Evolutionary conservation across 495 filamentous ascomycete species (phyloP).

Genomic region (Neurospora tetrasperma): DNA sequence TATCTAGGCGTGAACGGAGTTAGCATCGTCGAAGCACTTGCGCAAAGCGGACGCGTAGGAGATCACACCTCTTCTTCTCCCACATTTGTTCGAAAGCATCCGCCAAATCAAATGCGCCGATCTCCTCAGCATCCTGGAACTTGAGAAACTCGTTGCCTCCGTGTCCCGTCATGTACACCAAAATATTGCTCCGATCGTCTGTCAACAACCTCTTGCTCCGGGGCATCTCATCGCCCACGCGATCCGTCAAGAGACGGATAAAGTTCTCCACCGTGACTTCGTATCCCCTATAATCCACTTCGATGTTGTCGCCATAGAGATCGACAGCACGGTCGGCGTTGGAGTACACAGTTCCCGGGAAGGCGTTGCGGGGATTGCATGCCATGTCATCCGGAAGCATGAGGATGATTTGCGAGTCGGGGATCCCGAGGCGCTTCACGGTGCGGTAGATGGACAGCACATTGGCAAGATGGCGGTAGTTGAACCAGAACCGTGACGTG

Average conservation of each 20-base stretch:
- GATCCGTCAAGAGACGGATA: conserved; percentile 87
- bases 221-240: conserved; percentile 86
- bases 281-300: conserved; percentile 96
- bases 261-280: conserved; percentile 99
- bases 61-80: conserved; percentile 82
- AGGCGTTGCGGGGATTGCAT: conserved; percentile 96
- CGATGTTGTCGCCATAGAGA: conserved; percentile 96
- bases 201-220: conserved; percentile 85
- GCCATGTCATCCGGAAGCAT: conserved; percentile 99
- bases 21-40: neutral
- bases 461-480: conserved; percentile 97
- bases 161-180: conserved; percentile 98
- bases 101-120: conserved; percentile 88
- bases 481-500: conserved; percentile 99
- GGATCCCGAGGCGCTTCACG: conserved; percentile 94
- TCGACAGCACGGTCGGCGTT: conserved; percentile 93
- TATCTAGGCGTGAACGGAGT: conserved; percentile 37
- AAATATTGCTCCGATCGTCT: conserved; percentile 87
- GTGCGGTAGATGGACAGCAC: conserved; percentile 96
- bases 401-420: conserved; percentile 96
- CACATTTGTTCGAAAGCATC: conserved; percentile 99
- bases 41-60: neutral
- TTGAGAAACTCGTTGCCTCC: conserved; percentile 98
- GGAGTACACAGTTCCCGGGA: conserved; percentile 96
- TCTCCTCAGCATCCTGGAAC: conserved; percentile 97